phyloP scores from a whole-genome alignment of 2,329 filamentous ascomycete genomes.

The Clarireedia sp. region DNA sequence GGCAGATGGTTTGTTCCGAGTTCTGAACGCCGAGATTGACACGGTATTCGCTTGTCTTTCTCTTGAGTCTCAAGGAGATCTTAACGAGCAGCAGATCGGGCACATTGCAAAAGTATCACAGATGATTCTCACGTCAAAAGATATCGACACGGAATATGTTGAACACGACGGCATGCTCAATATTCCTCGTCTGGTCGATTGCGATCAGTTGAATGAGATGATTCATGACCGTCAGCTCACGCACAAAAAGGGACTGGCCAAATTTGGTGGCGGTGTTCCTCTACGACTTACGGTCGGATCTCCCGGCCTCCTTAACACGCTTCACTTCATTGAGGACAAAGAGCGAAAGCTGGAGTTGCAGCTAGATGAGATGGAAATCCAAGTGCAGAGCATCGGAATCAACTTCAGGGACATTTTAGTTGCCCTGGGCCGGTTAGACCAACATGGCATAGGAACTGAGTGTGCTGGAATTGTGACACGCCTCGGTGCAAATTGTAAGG shows the following conservation, averaged over 20 bases:
- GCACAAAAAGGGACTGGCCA: not conserved
- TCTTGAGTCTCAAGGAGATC: not conserved
- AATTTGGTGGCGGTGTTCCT: not conserved
- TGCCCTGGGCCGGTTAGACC: not conserved
- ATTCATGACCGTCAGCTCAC: not conserved
- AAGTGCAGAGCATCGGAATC: not conserved
- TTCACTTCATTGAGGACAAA: not conserved
- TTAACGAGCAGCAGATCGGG: not conserved
- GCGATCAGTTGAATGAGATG: not conserved
- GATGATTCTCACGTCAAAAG: not conserved
- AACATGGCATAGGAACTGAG: not conserved
- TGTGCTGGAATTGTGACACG: not conserved
- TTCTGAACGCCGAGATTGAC: not conserved
- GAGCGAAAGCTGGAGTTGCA: not conserved
- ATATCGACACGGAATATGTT: slow-evolving; percentile 10
- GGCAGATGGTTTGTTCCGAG: not conserved
- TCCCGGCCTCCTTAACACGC: not conserved
- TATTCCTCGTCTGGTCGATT: not conserved
- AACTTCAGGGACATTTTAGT: not conserved
- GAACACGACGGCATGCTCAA: slow-evolving; percentile 1
- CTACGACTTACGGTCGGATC: not conserved
- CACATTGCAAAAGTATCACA: not conserved
- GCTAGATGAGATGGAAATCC: not conserved
- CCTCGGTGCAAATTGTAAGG: not conserved
- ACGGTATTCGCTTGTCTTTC: not conserved